Evolutionary conservation across 192 early-diverging fungal genomes (phyloP).

Genomic region (Coemansia sp.): DNA sequence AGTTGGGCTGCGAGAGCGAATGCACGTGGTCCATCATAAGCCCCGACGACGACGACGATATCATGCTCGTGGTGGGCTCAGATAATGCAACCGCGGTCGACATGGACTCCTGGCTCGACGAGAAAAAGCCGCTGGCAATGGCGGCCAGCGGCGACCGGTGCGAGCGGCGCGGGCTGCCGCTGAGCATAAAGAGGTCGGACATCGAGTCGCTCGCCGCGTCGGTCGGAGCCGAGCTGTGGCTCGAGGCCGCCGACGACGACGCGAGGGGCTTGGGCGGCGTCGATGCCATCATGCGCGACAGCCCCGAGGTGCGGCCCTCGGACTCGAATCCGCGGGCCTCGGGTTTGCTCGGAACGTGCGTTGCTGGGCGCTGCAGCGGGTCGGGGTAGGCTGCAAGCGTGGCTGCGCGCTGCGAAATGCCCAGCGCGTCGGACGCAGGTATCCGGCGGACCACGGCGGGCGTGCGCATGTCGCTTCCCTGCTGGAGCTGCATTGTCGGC

Average conservation of each 20-base stretch:
- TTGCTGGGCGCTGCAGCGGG: not conserved
- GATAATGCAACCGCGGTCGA: conserved; percentile 8
- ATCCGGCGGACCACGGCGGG: not conserved
- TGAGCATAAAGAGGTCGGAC: conserved; percentile 10
- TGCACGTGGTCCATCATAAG: not conserved
- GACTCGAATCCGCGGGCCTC: conserved; percentile 15
- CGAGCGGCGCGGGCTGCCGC: conserved; percentile 16
- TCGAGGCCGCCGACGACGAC: not conserved
- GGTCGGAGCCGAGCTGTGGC: not conserved
- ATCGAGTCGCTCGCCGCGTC: conserved; percentile 9
- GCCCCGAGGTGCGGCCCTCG: conserved; percentile 23
- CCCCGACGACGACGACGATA: not conserved
- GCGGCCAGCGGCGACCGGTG: conserved; percentile 33
- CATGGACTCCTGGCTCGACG: conserved; percentile 41
- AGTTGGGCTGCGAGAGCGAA: not conserved
- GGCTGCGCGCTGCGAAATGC: conserved; percentile 1
- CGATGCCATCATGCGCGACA: conserved; percentile 19
- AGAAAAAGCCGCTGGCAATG: conserved; percentile 33
- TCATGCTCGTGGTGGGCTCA: conserved; percentile 5
- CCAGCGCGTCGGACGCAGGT: conserved; percentile 4
- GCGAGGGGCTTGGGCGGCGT: not conserved
- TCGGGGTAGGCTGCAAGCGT: not conserved
- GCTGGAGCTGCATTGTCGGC: not conserved
- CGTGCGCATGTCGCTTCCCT: conserved; percentile 1
- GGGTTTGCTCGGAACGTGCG: not conserved